Evolutionary conservation across 106 monocot genomes (phyloP).

Genomic region (Agapanthus africanus): DNA sequence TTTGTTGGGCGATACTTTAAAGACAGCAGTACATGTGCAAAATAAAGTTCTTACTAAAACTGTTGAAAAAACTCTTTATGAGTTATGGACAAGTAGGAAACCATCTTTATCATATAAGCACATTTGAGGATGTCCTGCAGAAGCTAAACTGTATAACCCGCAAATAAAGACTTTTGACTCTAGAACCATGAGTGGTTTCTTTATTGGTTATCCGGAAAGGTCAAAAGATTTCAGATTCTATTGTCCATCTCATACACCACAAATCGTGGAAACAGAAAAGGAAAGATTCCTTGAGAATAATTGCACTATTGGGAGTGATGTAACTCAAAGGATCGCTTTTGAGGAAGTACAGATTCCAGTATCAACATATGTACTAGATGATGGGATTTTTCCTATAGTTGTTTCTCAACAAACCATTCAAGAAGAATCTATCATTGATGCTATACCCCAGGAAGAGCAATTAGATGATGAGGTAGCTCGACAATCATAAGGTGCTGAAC

Average conservation of each 20-base stretch:
- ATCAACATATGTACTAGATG: neutral
- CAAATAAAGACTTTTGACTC: neutral
- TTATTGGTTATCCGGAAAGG: too few species aligned
- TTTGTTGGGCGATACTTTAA: slow-evolving; percentile 7
- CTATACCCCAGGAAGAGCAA: too few species aligned
- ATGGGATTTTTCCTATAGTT: neutral
- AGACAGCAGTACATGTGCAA: neutral
- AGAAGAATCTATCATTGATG: neutral
- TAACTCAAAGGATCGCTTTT: too few species aligned
- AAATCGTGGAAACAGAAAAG: neutral
- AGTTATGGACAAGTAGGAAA: too few species aligned
- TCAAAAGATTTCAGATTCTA: too few species aligned
- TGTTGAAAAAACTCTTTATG: neutral
- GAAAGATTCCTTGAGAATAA: too few species aligned
- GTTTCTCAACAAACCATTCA: neutral
- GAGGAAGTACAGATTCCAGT: neutral
- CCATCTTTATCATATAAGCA: too few species aligned
- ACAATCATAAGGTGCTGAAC: neutral
- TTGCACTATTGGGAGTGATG: too few species aligned
- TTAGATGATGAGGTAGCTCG: neutral
- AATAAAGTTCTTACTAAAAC: neutral
- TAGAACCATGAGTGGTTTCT: neutral
- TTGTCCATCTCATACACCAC: neutral
- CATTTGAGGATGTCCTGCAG: neutral
- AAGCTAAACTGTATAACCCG: too few species aligned